These are phyloP conservation scores for Bassia scoparia DNA, from an alignment of 148 eudicot genomes.

Conservation along the genomic window DNA sequence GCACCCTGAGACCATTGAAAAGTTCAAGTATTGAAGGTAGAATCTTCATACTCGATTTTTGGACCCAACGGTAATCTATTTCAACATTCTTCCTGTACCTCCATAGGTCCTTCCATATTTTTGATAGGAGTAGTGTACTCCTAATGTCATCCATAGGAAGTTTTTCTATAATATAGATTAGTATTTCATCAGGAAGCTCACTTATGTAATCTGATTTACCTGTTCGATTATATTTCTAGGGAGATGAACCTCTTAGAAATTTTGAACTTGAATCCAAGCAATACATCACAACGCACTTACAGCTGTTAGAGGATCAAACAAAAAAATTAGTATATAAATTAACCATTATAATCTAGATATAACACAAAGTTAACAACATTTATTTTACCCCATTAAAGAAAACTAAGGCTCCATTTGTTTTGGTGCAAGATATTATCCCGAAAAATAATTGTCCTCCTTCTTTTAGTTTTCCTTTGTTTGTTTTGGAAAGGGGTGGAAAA, in stretches of 20 bases:
- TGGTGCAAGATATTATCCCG: no score
- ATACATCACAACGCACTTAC: constrained; percentile 12
- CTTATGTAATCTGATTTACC: neutral
- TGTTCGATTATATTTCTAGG: neutral
- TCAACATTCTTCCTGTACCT: constrained; percentile 9
- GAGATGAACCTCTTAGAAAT: neutral
- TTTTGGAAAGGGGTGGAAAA: no score
- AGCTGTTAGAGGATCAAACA: neutral
- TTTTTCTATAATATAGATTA: constrained; percentile 10
- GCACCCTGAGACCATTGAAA: neutral
- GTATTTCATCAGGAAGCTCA: constrained; percentile 5
- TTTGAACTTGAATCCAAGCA: neutral
- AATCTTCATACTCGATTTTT: neutral
- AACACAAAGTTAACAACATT: no score
- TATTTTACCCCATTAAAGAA: no score
- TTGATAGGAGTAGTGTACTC: constrained; percentile 6
- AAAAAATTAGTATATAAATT: constrained; percentile 1
- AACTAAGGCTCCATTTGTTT: no score
- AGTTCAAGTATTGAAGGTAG: neutral
- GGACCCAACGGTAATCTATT: neutral
- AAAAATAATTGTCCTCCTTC: no score
- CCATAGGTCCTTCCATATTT: constrained; percentile 21
- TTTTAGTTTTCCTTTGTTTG: no score
- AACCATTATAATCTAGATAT: neutral
- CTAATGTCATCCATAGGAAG: constrained; percentile 16